Evolutionary conservation across 306 rosid genomes (phyloP).

Genomic region (Herpetospermum pedunculosum): DNA sequence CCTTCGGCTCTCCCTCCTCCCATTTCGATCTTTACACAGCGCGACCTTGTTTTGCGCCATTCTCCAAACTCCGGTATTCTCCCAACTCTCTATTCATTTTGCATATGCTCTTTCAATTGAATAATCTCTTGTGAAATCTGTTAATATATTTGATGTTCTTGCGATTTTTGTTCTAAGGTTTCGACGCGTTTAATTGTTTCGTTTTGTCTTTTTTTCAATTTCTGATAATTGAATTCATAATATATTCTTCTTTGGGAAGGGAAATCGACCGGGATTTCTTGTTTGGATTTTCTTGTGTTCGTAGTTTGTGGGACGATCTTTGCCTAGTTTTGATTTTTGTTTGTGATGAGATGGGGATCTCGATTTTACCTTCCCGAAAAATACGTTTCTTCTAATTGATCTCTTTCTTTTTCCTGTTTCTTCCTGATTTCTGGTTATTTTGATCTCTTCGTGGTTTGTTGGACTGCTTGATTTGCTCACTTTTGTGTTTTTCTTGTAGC

Average conservation of each 20-base stretch:
- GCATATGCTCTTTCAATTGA: neutral
- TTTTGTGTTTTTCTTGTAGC: conserved; percentile 1
- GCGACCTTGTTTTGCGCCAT: neutral
- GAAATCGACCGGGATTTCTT: neutral
- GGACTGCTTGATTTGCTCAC: neutral
- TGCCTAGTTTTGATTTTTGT: neutral
- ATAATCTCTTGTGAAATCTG: neutral
- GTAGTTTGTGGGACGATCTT: neutral
- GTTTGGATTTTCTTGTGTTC: neutral
- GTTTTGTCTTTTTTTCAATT: neutral
- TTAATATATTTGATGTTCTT: neutral
- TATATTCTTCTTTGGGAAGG: neutral
- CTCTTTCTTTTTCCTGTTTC: too few species aligned
- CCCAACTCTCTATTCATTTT: neutral
- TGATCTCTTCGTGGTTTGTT: neutral
- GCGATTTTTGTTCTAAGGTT: neutral
- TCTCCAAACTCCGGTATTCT: neutral
- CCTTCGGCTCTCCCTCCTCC: neutral
- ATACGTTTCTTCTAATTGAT: neutral
- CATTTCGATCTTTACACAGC: neutral
- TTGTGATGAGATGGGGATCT: conserved; percentile 1
- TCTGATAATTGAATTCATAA: neutral
- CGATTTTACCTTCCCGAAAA: neutral
- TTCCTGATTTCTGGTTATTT: neutral
- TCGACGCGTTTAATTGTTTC: neutral